phyloP scores from a whole-genome alignment of 768 basidiomycete species.

The Boletus coccyginus region DNA sequence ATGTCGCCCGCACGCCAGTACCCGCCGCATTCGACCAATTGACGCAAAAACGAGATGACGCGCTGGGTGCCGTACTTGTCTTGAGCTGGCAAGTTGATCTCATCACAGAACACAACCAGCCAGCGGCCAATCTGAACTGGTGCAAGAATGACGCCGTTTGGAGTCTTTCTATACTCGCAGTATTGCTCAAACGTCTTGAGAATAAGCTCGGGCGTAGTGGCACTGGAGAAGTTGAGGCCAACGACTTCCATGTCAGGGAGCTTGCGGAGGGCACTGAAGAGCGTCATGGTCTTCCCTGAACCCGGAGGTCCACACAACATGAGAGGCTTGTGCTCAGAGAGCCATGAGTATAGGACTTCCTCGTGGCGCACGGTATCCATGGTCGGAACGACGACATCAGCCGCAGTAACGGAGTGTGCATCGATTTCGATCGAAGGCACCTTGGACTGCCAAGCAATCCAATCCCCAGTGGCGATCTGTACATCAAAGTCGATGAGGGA shows the following conservation, averaged over 20 bases:
- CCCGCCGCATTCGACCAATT: conserved; percentile 91
- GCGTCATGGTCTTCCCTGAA: conserved; percentile 99
- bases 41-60: conserved; percentile 97
- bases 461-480: conserved; percentile 79
- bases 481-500: conserved; percentile 97
- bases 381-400: conserved; percentile 97
- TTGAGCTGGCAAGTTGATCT: conserved; percentile 94
- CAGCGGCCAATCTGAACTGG: conserved; percentile 95
- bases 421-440: conserved; percentile 97
- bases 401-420: conserved; percentile 90
- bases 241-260: conserved; percentile 99
- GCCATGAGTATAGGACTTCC: conserved; percentile 97
- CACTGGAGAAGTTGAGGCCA: conserved; percentile 98
- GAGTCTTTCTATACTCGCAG: conserved; percentile 98
- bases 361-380: conserved; percentile 99
- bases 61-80: conserved; percentile 99
- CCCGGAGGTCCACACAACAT: conserved; percentile 99
- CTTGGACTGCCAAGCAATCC: conserved; percentile 87
- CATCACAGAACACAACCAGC: conserved; percentile 99
- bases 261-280: conserved; percentile 96
- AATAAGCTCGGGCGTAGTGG: conserved; percentile 96
- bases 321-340: conserved; percentile 97
- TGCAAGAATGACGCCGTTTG: conserved; percentile 94
- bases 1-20: conserved; percentile 94
- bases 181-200: conserved; percentile 99